Evolutionary conservation across 139 green algal species (phyloP).

Genomic region (Chlorella sp.): DNA sequence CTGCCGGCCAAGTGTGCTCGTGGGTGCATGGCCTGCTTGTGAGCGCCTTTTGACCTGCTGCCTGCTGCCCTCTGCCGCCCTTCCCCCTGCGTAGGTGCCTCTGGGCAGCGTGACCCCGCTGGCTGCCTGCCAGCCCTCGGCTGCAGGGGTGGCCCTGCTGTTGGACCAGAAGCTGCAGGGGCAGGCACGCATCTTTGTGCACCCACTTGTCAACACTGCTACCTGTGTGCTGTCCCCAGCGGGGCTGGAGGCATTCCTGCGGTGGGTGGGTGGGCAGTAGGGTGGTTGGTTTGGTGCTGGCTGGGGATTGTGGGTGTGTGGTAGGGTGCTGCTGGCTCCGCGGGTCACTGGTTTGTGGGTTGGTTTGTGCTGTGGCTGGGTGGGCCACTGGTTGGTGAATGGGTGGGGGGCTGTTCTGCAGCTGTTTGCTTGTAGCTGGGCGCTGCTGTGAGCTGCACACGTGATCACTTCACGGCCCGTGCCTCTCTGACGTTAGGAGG

Average conservation of each 20-base stretch:
- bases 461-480: too few species aligned
- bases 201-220: conserved; percentile 71
- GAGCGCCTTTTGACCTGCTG: neutral
- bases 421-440: neutral
- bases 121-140: conserved; percentile 55
- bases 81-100: conserved; percentile 49
- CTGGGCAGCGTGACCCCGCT: conserved; percentile 75
- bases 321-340: too few species aligned
- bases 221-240: conserved; percentile 51
- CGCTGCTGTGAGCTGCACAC: neutral
- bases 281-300: neutral
- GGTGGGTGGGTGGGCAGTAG: conserved; percentile 27
- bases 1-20: neutral
- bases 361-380: too few species aligned
- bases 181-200: conserved; percentile 61
- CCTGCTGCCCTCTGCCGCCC: conserved; percentile 2
- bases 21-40: neutral
- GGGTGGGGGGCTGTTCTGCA: too few species aligned
- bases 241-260: conserved; percentile 63
- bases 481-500: too few species aligned
- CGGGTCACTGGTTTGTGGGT: too few species aligned
- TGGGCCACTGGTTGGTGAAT: too few species aligned
- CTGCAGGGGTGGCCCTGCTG: conserved; percentile 62
- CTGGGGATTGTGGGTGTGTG: neutral
- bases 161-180: conserved; percentile 61